Conservation (phyloP, 305 asterid species). For the Fraxinus floribunda region DNA sequence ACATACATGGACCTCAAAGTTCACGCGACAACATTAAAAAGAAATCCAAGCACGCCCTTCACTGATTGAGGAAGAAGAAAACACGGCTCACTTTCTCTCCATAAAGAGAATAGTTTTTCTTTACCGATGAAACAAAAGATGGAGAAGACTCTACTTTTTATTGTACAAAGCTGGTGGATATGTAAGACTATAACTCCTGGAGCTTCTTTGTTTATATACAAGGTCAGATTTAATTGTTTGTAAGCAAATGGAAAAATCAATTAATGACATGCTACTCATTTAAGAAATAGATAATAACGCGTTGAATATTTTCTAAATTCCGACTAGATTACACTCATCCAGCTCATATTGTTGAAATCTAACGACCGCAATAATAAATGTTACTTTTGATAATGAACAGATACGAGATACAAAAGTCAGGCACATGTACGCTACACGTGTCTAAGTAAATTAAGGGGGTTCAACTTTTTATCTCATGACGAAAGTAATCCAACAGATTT, state of each 20-base stretch:
- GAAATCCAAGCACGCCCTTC: neutral
- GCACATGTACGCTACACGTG: neutral
- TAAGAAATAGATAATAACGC: neutral
- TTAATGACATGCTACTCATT: neutral
- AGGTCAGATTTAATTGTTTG: neutral
- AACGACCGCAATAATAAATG: neutral
- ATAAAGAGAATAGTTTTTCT: neutral
- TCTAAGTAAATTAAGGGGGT: neutral
- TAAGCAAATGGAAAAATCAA: conserved; percentile 2
- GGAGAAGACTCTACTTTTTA: neutral
- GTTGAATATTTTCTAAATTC: neutral
- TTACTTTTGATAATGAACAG: neutral
- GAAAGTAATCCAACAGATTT: neutral
- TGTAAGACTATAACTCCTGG: neutral
- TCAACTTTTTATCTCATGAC: neutral
- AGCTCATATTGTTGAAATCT: neutral
- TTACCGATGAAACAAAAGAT: neutral
- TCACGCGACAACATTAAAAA: neutral
- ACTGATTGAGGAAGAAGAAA: conserved; percentile 1
- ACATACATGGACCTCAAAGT: neutral
- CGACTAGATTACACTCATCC: neutral
- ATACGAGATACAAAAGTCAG: neutral
- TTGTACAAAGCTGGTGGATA: neutral
- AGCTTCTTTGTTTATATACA: neutral
- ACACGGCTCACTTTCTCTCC: neutral